phyloP scores from a whole-genome alignment of 2,329 filamentous ascomycete genomes.

The Beauveria asiatica region DNA sequence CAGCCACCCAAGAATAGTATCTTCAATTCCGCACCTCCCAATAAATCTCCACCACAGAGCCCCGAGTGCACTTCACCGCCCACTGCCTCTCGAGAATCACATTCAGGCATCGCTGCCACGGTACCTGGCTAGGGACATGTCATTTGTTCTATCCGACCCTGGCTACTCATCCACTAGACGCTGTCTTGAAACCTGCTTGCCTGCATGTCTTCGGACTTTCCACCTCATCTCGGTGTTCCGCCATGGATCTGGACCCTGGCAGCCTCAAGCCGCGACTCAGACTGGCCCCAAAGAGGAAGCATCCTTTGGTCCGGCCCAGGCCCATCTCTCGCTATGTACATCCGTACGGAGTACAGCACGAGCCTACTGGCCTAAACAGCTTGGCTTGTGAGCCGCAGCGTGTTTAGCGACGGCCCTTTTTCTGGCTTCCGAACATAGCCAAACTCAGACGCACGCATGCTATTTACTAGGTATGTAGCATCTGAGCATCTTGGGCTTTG shows the following conservation, averaged over 20 bases:
- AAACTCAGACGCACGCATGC: neutral
- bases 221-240: conserved; percentile 3
- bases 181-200: neutral
- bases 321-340: neutral
- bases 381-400: neutral
- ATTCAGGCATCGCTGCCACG: neutral
- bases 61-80: neutral
- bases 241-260: neutral
- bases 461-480: too few species aligned
- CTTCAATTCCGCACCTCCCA: neutral
- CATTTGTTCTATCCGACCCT: neutral
- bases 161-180: neutral
- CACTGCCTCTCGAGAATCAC: neutral
- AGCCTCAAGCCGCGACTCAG: neutral
- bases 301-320: conserved; percentile 8
- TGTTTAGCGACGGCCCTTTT: neutral
- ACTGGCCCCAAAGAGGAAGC: neutral
- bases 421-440: neutral
- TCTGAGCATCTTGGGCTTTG: neutral
- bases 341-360: too few species aligned
- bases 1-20: conserved; percentile 1
- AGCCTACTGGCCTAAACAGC: neutral
- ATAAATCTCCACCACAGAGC: neutral
- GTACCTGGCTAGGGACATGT: neutral
- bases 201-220: neutral